phyloP scores from a whole-genome alignment of 2,329 filamentous ascomycete species.

The Aspergillus novofumigatus region DNA sequence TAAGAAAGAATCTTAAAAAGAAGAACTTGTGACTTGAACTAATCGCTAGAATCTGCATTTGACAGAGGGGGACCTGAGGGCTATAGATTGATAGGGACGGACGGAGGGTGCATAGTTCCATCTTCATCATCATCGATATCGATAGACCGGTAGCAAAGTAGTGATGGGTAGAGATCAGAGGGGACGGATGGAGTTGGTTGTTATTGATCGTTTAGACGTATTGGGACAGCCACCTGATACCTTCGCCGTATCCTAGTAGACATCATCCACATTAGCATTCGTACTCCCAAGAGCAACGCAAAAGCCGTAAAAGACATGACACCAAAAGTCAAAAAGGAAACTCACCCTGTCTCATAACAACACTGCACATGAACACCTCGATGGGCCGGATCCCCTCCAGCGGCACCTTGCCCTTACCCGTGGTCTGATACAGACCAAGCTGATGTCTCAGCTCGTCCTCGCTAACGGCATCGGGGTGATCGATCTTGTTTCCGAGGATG shows the following conservation, averaged over 20 bases:
- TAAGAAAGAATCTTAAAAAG: neutral
- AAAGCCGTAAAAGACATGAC: neutral
- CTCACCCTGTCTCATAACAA: slow-evolving; percentile 91
- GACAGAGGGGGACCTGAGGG: neutral
- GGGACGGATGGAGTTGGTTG: neutral
- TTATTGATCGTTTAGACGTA: slow-evolving; percentile 62
- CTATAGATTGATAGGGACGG: neutral
- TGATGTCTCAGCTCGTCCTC: slow-evolving; percentile 93
- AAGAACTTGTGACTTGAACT: neutral
- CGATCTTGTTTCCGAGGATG: slow-evolving; percentile 98
- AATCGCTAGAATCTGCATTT: neutral
- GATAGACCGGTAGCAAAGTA: neutral
- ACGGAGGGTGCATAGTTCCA: neutral
- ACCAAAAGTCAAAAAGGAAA: slow-evolving; percentile 12
- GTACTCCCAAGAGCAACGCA: neutral
- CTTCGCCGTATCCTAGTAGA: slow-evolving; percentile 71
- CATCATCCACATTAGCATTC: slow-evolving; percentile 6
- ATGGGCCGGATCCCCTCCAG: slow-evolving; percentile 90
- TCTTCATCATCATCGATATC: neutral
- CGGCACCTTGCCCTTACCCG: slow-evolving; percentile 90
- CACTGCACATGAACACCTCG: slow-evolving; percentile 98
- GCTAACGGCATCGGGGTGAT: slow-evolving; percentile 90
- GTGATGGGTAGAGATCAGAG: neutral
- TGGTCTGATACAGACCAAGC: slow-evolving; percentile 92
- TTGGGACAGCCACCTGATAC: slow-evolving; percentile 86